These are phyloP conservation scores for Populus simonii DNA, from an alignment of 345 rosid genomes.

Conservation along the genomic window DNA sequence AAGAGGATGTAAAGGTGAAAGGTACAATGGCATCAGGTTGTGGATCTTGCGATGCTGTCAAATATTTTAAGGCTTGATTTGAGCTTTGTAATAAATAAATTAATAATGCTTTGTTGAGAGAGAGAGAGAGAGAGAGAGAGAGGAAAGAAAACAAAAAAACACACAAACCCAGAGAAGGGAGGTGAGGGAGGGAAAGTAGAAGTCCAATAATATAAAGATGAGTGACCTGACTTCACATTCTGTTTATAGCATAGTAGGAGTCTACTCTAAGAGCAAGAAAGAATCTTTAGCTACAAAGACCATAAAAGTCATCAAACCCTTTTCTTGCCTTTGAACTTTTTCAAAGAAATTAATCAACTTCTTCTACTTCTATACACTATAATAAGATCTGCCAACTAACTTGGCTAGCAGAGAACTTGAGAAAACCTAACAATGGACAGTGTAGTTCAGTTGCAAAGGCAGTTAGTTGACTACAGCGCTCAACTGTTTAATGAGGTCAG, in stretches of 20 bases:
- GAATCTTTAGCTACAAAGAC: constrained; percentile 25
- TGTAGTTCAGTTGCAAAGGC: constrained; percentile 45
- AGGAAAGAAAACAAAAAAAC: not conserved
- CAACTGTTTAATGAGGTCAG: constrained; percentile 54
- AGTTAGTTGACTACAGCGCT: constrained; percentile 42
- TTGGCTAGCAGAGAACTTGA: not conserved
- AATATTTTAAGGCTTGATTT: not conserved
- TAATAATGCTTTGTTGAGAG: not conserved
- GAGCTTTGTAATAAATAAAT: not conserved
- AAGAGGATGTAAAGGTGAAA: constrained; percentile 14
- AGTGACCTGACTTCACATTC: constrained; percentile 19
- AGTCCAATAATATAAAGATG: not conserved
- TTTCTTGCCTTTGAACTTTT: constrained; percentile 11
- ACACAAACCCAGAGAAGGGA: constrained; percentile 1
- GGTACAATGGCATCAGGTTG: constrained; percentile 19
- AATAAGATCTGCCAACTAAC: constrained; percentile 28
- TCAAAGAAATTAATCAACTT: not conserved
- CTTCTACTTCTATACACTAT: not conserved
- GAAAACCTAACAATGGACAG: constrained; percentile 38
- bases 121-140: not conserved
- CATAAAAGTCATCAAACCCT: constrained; percentile 11
- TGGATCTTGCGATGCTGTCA: constrained; percentile 18
- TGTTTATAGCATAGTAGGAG: constrained; percentile 1
- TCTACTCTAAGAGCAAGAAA: constrained; percentile 20
- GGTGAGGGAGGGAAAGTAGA: constrained; percentile 3